These are phyloP conservation scores for Garcia nutans DNA, from an alignment of 345 rosid species.

Conservation along the genomic window DNA sequence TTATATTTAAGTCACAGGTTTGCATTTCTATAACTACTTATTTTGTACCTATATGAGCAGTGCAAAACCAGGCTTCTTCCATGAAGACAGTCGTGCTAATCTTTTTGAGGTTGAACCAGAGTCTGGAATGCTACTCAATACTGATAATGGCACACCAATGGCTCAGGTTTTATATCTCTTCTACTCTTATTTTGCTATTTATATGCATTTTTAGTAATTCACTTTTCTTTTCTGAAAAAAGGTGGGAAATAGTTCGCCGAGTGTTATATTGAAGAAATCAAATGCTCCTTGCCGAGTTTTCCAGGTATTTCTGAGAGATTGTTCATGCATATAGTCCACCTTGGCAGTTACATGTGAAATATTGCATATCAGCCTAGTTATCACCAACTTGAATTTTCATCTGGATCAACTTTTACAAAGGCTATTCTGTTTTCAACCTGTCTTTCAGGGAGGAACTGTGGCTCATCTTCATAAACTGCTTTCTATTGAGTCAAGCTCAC, in stretches of 20 bases:
- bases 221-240: slow-evolving; percentile 24
- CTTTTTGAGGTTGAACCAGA: slow-evolving; percentile 88
- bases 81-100: slow-evolving; percentile 77
- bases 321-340: slow-evolving; percentile 1
- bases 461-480: slow-evolving; percentile 95
- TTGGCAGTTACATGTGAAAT: neutral
- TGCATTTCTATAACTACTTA: slow-evolving; percentile 19
- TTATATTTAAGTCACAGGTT: neutral
- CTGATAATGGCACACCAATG: slow-evolving; percentile 96
- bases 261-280: slow-evolving; percentile 33
- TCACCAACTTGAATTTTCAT: neutral
- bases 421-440: slow-evolving; percentile 13
- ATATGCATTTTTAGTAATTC: neutral
- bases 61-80: slow-evolving; percentile 96
- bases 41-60: slow-evolving; percentile 34
- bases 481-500: slow-evolving; percentile 90
- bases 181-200: neutral
- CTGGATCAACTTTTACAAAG: neutral
- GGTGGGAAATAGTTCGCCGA: slow-evolving; percentile 66
- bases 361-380: neutral
- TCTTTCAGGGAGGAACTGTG: slow-evolving; percentile 83
- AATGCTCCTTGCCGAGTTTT: slow-evolving; percentile 56
- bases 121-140: slow-evolving; percentile 83
- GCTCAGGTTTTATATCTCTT: slow-evolving; percentile 56
- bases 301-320: slow-evolving; percentile 46